These are phyloP conservation scores for Murraya paniculata DNA, from an alignment of 345 rosid genomes.

Conservation along the genomic window DNA sequence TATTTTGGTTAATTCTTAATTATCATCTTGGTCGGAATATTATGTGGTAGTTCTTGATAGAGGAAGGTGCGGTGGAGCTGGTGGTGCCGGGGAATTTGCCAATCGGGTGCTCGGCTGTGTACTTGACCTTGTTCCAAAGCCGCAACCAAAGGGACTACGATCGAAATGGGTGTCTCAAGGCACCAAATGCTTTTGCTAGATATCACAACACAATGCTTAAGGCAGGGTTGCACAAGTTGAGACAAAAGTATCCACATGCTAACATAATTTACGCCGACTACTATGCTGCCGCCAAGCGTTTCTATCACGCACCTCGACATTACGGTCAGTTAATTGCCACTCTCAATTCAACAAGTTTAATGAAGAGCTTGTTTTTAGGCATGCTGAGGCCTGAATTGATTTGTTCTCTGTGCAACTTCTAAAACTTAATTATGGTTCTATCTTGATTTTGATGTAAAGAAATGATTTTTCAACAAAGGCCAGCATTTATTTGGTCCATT, in stretches of 20 bases:
- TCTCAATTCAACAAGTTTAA: too few species aligned
- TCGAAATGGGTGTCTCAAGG: conserved; percentile 46
- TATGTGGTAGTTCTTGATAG: conserved; percentile 42
- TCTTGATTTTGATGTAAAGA: too few species aligned
- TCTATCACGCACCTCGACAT: conserved; percentile 39
- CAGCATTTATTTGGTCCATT: too few species aligned
- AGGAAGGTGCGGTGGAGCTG: conserved; percentile 61
- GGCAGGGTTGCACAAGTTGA: conserved; percentile 30
- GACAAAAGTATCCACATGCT: conserved; percentile 45
- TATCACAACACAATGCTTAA: conserved; percentile 52
- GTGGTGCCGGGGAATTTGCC: conserved; percentile 73
- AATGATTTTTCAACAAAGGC: too few species aligned
- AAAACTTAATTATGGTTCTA: too few species aligned
- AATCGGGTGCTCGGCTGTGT: conserved; percentile 61
- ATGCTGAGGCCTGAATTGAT: too few species aligned
- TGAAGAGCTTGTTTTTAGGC: too few species aligned
- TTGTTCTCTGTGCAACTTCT: too few species aligned
- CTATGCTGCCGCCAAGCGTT: conserved; percentile 42
- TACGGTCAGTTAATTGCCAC: conserved; percentile 32
- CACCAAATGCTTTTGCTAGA: conserved; percentile 43
- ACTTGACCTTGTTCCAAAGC: conserved; percentile 45
- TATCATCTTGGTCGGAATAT: background rate
- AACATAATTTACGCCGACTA: conserved; percentile 57
- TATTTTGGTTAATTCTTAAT: too few species aligned
- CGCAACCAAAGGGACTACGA: conserved; percentile 37